These are phyloP conservation scores for Oropetium thomaeum DNA, from an alignment of 176 grass and related monocot genomes.

Conservation along the genomic window DNA sequence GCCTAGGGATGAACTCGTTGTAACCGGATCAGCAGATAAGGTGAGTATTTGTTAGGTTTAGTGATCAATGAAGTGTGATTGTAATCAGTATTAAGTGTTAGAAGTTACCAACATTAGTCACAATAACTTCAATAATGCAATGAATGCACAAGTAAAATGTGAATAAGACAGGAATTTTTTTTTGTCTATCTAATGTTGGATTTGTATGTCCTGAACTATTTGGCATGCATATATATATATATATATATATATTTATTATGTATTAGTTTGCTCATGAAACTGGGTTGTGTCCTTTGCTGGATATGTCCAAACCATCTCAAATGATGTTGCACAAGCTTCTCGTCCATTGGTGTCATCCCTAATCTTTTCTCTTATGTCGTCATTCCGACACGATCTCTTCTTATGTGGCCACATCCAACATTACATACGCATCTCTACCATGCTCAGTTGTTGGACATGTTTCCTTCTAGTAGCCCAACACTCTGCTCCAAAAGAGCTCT, in stretches of 20 bases:
- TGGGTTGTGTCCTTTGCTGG: too few species aligned
- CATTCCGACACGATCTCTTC: too few species aligned
- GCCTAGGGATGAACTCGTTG: neutral
- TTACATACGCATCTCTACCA: too few species aligned
- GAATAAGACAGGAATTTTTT: neutral
- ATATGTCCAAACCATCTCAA: too few species aligned
- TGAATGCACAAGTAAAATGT: neutral
- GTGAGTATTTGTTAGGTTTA: conserved; percentile 29
- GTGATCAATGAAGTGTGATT: neutral
- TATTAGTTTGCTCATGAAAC: neutral
- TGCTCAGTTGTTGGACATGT: too few species aligned
- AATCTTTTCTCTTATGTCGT: too few species aligned
- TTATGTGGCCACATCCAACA: too few species aligned
- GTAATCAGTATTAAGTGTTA: neutral
- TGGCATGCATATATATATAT: neutral
- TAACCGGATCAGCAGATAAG: conserved; percentile 32
- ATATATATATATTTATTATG: too few species aligned
- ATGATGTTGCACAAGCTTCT: too few species aligned
- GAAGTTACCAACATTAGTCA: neutral
- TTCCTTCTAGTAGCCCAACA: too few species aligned
- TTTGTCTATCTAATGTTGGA: neutral
- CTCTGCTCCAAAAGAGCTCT: too few species aligned
- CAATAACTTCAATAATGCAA: neutral
- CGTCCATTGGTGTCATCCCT: too few species aligned
- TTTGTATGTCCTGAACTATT: neutral